These are phyloP conservation scores for Cryphonectria parasitica DNA, from an alignment of 2,329 filamentous ascomycete genomes.

Conservation along the genomic window DNA sequence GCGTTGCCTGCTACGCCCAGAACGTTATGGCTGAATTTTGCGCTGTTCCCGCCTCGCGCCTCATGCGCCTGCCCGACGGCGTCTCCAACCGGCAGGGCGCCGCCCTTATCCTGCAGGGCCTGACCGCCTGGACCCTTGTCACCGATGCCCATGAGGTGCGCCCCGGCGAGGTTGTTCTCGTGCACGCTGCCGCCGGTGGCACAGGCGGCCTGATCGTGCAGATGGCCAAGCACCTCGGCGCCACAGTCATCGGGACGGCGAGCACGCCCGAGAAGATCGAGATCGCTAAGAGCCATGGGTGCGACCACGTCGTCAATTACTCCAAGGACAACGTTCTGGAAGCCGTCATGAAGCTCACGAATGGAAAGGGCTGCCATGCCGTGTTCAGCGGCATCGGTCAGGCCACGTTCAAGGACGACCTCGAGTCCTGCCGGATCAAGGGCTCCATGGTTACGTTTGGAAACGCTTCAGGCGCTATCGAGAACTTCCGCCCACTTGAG, in stretches of 20 bases:
- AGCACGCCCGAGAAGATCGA: conserved; percentile 73
- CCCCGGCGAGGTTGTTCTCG: conserved; percentile 60
- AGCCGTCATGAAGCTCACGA: conserved; percentile 70
- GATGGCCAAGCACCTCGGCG: conserved; percentile 73
- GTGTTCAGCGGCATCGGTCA: conserved; percentile 88
- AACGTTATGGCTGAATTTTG: conserved; percentile 62
- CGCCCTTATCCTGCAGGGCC: conserved; percentile 74
- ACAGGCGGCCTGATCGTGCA: conserved; percentile 78
- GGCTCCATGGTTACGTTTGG: conserved; percentile 69
- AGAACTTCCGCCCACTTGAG: conserved; percentile 50
- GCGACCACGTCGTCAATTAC: conserved; percentile 75
- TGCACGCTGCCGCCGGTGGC: conserved; percentile 85
- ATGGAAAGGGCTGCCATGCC: conserved; percentile 71
- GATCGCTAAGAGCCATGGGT: conserved; percentile 71
- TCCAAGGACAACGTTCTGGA: conserved; percentile 58
- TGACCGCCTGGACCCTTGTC: conserved; percentile 80
- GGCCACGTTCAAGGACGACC: conserved; percentile 54
- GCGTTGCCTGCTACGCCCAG: conserved; percentile 67
- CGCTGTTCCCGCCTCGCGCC: conserved; percentile 54
- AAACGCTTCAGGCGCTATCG: conserved; percentile 66
- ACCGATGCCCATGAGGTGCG: conserved; percentile 60
- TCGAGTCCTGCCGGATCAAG: conserved; percentile 55
- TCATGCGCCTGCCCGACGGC: conserved; percentile 66
- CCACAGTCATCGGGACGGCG: conserved; percentile 79
- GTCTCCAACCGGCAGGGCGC: conserved; percentile 67